These are phyloP conservation scores for Helianthus tuberosus DNA, from an alignment of 129 eudicot species.

Conservation along the genomic window DNA sequence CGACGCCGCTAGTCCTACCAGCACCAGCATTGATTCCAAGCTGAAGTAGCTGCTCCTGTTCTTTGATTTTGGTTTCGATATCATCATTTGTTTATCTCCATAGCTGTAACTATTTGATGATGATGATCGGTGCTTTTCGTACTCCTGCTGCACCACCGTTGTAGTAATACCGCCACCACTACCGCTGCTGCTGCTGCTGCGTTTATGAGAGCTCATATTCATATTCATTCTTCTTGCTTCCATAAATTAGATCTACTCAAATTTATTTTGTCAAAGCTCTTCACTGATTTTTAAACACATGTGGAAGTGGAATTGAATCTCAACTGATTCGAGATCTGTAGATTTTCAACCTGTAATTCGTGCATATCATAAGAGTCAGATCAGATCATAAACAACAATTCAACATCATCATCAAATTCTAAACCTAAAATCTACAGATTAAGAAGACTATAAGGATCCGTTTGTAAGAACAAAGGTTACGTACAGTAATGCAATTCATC, in stretches of 20 bases:
- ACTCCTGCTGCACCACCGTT: not conserved
- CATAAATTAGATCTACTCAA: conserved; percentile 1
- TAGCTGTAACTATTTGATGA: not conserved
- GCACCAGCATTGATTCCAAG: conserved; percentile 57
- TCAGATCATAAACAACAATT: not conserved
- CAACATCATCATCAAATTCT: too few relatives aligned
- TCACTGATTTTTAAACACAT: not conserved
- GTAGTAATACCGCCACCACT: too few relatives aligned
- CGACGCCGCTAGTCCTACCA: conserved; percentile 56
- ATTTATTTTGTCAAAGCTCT: not conserved
- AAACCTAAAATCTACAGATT: not conserved
- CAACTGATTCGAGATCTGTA: not conserved
- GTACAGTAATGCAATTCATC: too few relatives aligned
- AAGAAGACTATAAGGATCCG: not conserved
- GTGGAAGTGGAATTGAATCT: not conserved
- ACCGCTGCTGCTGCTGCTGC: too few relatives aligned
- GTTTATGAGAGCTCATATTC: conserved; percentile 32
- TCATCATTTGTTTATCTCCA: conserved; percentile 10
- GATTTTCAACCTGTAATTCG: conserved; percentile 25
- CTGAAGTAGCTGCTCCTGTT: conserved; percentile 50
- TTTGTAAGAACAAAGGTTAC: too few relatives aligned
- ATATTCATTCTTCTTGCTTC: conserved; percentile 43
- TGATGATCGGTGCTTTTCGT: conserved; percentile 16
- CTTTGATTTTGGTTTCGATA: conserved; percentile 29
- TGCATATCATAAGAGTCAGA: conserved; percentile 2